Conservation (phyloP, 768 basidiomycete species). For the Kondoa subrosea region DNA sequence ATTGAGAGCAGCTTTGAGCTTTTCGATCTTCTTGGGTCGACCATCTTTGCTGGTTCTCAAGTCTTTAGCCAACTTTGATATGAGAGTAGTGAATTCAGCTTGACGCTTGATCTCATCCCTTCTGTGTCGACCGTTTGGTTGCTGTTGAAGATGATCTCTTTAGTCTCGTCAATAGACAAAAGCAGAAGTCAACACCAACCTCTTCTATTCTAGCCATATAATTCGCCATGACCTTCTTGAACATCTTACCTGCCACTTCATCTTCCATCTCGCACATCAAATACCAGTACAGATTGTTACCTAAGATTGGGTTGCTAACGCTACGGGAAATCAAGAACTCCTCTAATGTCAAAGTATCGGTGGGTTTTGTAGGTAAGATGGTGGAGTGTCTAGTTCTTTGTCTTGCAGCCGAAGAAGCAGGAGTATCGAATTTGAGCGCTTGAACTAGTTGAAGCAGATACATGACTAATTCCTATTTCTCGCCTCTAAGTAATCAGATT, state of each 20-base stretch:
- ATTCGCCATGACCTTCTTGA: conserved; percentile 70
- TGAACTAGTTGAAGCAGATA: conserved; percentile 94
- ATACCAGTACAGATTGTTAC: conserved; percentile 92
- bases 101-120: conserved; percentile 81
- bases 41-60: conserved; percentile 78
- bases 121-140: conserved; percentile 60
- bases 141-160: conserved; percentile 32
- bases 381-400: conserved; percentile 8
- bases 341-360: conserved; percentile 52
- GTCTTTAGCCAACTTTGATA: conserved; percentile 72
- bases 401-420: conserved; percentile 30
- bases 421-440: conserved; percentile 75
- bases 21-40: conserved; percentile 93
- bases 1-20: conserved; percentile 62
- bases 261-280: conserved; percentile 86
- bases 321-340: conserved; percentile 80
- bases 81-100: conserved; percentile 66
- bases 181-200: conserved; percentile 36
- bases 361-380: conserved; percentile 9
- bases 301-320: conserved; percentile 63
- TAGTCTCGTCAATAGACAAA: background rate
- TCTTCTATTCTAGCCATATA: conserved; percentile 78
- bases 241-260: conserved; percentile 76
- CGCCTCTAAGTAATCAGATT: background rate
- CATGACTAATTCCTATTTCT: conserved; percentile 60